These are phyloP conservation scores for Oryza australiensis DNA, from an alignment of 176 grass and related monocot species.

Conservation along the genomic window DNA sequence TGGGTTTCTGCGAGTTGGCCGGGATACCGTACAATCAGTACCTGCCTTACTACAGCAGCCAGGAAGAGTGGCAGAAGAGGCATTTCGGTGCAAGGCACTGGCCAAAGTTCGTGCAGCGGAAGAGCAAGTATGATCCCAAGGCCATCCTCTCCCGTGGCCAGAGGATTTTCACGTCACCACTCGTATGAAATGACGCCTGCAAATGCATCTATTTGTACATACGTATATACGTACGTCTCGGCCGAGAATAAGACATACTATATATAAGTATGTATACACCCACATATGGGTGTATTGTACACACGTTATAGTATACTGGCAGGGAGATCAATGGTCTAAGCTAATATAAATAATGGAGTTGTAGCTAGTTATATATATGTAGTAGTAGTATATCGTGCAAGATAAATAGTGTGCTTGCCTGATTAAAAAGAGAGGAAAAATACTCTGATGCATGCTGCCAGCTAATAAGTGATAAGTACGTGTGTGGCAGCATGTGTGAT, in stretches of 20 bases:
- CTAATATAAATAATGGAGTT: neutral
- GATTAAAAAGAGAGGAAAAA: neutral
- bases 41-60: slow-evolving; percentile 51
- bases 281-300: no score
- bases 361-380: no score
- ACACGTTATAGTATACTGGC: no score
- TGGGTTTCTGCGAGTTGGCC: slow-evolving; percentile 47
- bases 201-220: neutral
- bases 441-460: neutral
- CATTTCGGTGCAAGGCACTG: slow-evolving; percentile 66
- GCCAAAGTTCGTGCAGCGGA: slow-evolving; percentile 44
- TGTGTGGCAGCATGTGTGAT: neutral
- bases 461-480: neutral
- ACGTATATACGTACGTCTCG: neutral
- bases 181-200: neutral
- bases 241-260: no score
- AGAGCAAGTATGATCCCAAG: slow-evolving; percentile 65
- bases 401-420: neutral
- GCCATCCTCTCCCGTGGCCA: slow-evolving; percentile 64
- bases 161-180: slow-evolving; percentile 58
- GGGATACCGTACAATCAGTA: slow-evolving; percentile 62
- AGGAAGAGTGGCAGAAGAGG: slow-evolving; percentile 59
- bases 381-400: no score
- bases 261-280: no score
- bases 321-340: neutral